Evolutionary conservation across 768 basidiomycete species (phyloP), one percentile per base, ranked within the genome.

Genomic region (Hemileccinum rubropunctum): DNA sequence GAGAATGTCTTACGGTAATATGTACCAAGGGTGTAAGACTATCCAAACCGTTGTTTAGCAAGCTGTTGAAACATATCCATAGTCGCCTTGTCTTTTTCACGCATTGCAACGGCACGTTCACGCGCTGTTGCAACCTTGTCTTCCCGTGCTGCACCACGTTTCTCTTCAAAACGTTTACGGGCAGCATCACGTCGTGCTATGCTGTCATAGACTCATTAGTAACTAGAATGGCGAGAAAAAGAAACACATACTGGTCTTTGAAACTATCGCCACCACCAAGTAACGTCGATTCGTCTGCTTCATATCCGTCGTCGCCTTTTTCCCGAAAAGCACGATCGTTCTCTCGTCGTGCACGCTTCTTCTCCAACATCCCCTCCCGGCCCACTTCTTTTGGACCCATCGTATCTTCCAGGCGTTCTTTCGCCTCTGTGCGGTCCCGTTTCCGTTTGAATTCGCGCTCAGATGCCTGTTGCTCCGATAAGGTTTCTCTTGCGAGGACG

Each of bases 41-140:
- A 91, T 27, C 91, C 92, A 58, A 90, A 95, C 48, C 88, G 75
- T 61, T 88, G 78, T 65, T 88, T 92, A n/a, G 93, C 94, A 64
- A 95, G 71, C 57, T 86, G 83, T 69, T 89, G 89, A 69, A 97
- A 93, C 92, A 94, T 95, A 50, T 91, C 91, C 91, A 98, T 98
- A 0, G 92, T 97, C 15, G 84, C 88, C 65, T 83, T 84, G 60
- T 97, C 93, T 63, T 90, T 94, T 62, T 87, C 83, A 58, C 79
- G 83, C 50, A 83, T 73, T 6, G 79, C 83, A 20, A 60, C 73
- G 0, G 78, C 75, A 48, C 87, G 79, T 62, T 94, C 91, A 36
- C 81, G 77, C 12, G 74, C 63, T 1, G 68, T 77, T 23, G 74
- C 73, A 4, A 62, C 60, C 48, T 76, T 80, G 35, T 86, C 86